phyloP scores from a whole-genome alignment of 352 stramenopile genomes.

The Pythium myriotylum region DNA sequence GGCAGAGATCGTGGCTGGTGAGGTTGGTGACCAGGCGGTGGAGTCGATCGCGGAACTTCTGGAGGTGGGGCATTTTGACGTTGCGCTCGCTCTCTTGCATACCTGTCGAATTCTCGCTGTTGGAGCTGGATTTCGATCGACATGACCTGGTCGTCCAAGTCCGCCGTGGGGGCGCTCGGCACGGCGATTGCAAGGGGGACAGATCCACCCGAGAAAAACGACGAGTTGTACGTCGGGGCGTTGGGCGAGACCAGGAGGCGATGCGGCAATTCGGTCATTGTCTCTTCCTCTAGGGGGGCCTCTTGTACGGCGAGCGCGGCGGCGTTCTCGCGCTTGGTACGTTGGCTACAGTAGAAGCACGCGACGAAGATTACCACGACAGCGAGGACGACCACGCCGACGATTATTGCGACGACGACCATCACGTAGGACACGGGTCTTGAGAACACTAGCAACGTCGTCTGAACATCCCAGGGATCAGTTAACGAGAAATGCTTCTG shows the following conservation, averaged over 20 bases:
- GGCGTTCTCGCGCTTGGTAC: constrained; percentile 16
- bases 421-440: background rate
- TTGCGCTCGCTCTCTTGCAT: constrained; percentile 1
- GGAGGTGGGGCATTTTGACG: background rate
- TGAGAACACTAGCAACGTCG: constrained; percentile 4
- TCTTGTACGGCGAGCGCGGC: background rate
- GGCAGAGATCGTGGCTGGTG: background rate
- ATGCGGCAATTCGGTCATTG: constrained; percentile 13
- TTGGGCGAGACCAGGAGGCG: constrained; percentile 10
- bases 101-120: constrained; percentile 10
- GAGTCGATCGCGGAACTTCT: background rate
- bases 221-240: constrained; percentile 21
- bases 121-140: constrained; percentile 12
- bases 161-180: constrained; percentile 15
- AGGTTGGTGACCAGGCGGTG: background rate
- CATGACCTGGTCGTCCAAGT: constrained; percentile 10
- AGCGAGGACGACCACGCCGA: constrained; percentile 3
- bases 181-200: constrained; percentile 2
- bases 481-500: background rate
- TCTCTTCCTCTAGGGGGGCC: constrained; percentile 4
- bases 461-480: background rate
- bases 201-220: background rate
- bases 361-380: constrained; percentile 5
- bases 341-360: constrained; percentile 17
- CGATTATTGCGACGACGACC: constrained; percentile 5